Evolutionary conservation across 2,329 filamentous ascomycete species (phyloP), one percentile per base, ranked within the genome.

Genomic region (Fusarium anguioides): DNA sequence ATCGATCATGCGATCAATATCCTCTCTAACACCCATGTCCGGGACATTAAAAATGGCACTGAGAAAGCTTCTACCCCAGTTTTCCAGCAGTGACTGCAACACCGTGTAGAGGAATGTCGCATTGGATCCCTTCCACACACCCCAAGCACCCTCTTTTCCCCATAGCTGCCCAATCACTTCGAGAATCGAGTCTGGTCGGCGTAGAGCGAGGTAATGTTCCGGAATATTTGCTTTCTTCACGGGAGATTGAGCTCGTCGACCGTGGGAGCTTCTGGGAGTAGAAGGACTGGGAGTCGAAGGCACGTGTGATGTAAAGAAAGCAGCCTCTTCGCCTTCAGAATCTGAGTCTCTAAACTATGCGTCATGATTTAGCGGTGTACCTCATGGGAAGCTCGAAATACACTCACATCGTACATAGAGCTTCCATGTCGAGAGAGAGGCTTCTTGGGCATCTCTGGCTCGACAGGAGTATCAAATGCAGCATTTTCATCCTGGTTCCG

Each of bases 101-200:
- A 97, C 87, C 0, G 90, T 92, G 80, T 98, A 97, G 47, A 98
- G 84, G 74, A 98, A 99, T 2, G 94, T 96, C 15, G 92, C 89
- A 76, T 98, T 98, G 35, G 94, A 93, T 10, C 91, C 89, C 77
- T 97, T 97, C 94, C 95, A 99, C 7, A 97, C 89, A 6, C 96
- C 96, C 85, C 94, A 94, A 1, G 90, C 90, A 33, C 94, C 93
- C 76, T 97, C 95, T 70, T 91, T 95, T 45, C 90, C 86, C 92
- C 96, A 98, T 20, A 98, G 81, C 75, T 96, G 91, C 8, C 90
- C 89, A 61, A 99, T 87, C 4, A 96, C 93, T 69, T 97, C 93
- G 71, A 94, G 86, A 57, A 98, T 84, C 1, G 94, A 95, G 75
- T 95, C 91, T 12, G 92, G 84, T 60, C 89, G 89, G 67, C 89